A percentile compares a stretch with the other conserved stretches of the same genome.
Evolutionary conservation across 2,329 filamentous ascomycete species (phyloP).

Genomic region (Didymella keratinophila): DNA sequence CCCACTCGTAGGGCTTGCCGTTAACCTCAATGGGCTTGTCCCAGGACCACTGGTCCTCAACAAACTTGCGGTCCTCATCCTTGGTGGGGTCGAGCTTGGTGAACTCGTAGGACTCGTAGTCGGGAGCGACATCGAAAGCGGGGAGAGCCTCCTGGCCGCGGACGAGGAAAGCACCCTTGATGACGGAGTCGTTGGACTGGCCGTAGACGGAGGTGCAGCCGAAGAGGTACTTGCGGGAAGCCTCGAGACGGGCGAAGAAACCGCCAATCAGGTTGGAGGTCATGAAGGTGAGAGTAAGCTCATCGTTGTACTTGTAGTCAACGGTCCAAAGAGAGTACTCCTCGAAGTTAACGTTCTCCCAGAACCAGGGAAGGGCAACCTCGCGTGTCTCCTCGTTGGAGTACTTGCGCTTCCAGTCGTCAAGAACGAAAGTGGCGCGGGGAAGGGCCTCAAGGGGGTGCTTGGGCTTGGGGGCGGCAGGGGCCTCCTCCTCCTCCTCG

Average conservation of each 20-base stretch:
- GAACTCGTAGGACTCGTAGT: conserved; percentile 97
- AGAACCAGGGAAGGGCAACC: conserved; percentile 94
- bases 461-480: conserved; percentile 85
- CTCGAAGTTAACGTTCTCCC: conserved; percentile 91
- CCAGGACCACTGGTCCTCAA: conserved; percentile 91
- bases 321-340: conserved; percentile 96
- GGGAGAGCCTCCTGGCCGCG: conserved; percentile 86
- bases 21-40: conserved; percentile 81
- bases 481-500: conserved; percentile 65
- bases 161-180: conserved; percentile 93
- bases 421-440: conserved; percentile 80
- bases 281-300: conserved; percentile 98
- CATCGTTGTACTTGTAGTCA: conserved; percentile 99
- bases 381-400: conserved; percentile 90
- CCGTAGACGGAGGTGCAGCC: conserved; percentile 90
- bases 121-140: conserved; percentile 95
- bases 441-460: conserved; percentile 89
- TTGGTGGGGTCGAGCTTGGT: conserved; percentile 93
- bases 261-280: conserved; percentile 97
- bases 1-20: conserved; percentile 89
- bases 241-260: conserved; percentile 97
- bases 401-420: conserved; percentile 99
- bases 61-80: conserved; percentile 81
- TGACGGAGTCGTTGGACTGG: conserved; percentile 84
- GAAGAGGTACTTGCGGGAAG: conserved; percentile 97